phyloP scores from a whole-genome alignment of 768 basidiomycete species.

The Mycena albidolilacea region DNA sequence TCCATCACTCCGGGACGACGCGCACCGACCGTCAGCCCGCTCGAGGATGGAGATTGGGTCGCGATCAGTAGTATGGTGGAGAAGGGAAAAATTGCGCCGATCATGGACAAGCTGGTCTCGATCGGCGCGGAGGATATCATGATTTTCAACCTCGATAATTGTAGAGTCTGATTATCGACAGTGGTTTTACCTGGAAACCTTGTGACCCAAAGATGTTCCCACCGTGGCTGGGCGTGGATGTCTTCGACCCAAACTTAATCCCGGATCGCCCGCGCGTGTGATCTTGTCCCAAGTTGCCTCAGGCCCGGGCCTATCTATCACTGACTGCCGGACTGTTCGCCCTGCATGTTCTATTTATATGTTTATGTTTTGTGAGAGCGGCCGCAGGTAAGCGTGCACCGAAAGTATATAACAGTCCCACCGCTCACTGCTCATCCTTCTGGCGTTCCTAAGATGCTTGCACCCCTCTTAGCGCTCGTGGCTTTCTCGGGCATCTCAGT shows the following conservation, averaged over 20 bases:
- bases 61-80: constrained; percentile 95
- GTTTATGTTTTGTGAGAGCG: neutral
- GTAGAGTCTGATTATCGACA: constrained; percentile 76
- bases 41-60: constrained; percentile 91
- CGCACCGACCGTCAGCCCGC: constrained; percentile 88
- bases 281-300: neutral
- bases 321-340: neutral
- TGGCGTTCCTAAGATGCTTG: constrained; percentile 25
- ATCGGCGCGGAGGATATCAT: constrained; percentile 94
- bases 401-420: constrained; percentile 3
- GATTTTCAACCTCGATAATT: constrained; percentile 93
- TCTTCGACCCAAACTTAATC: neutral
- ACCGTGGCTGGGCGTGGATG: neutral
- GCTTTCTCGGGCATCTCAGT: constrained; percentile 8
- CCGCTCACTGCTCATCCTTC: neutral
- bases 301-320: too few species aligned
- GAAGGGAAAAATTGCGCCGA: constrained; percentile 80
- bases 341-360: neutral
- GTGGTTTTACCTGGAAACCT: neutral
- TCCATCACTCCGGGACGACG: constrained; percentile 89
- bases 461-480: constrained; percentile 21
- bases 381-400: neutral
- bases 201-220: constrained; percentile 24
- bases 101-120: constrained; percentile 89
- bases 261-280: constrained; percentile 1